A percentile compares a stretch with the other conserved stretches of the same genome.
Evolutionary conservation across 73 alveolate genomes (phyloP).

Genomic region (Tetrahymena thermophila): DNA sequence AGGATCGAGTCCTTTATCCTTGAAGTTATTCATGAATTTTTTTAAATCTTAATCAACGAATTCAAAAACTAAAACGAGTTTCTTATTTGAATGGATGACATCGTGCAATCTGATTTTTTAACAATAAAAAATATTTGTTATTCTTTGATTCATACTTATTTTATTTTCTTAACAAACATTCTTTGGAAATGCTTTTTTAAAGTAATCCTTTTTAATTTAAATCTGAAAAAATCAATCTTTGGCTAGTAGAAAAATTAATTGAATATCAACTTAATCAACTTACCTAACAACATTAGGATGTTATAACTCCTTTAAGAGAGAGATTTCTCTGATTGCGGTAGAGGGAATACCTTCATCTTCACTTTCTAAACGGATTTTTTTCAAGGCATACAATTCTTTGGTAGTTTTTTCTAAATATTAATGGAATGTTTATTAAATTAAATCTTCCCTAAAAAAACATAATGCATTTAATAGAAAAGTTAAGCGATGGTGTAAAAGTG

Average conservation of each 20-base stretch:
- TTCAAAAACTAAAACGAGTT: slow-evolving; percentile 69
- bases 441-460: background rate
- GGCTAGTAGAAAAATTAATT: background rate
- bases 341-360: slow-evolving; percentile 96
- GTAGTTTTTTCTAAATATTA: slow-evolving; percentile 46
- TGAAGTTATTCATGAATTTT: slow-evolving; percentile 56
- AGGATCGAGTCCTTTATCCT: slow-evolving; percentile 56
- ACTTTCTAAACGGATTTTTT: slow-evolving; percentile 84
- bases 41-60: slow-evolving; percentile 67
- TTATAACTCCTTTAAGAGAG: slow-evolving; percentile 79
- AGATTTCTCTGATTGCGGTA: slow-evolving; percentile 92
- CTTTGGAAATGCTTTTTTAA: too few species aligned
- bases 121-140: background rate
- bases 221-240: background rate
- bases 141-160: background rate
- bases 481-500: background rate
- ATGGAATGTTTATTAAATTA: background rate
- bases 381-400: slow-evolving; percentile 79
- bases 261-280: background rate
- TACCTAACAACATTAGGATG: slow-evolving; percentile 94
- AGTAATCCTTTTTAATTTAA: too few species aligned
- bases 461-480: background rate
- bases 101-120: slow-evolving; percentile 46
- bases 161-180: background rate
- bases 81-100: slow-evolving; percentile 65